These are phyloP conservation scores for Gardenia jasminoides DNA, from an alignment of 257 asterid species.

Conservation along the genomic window DNA sequence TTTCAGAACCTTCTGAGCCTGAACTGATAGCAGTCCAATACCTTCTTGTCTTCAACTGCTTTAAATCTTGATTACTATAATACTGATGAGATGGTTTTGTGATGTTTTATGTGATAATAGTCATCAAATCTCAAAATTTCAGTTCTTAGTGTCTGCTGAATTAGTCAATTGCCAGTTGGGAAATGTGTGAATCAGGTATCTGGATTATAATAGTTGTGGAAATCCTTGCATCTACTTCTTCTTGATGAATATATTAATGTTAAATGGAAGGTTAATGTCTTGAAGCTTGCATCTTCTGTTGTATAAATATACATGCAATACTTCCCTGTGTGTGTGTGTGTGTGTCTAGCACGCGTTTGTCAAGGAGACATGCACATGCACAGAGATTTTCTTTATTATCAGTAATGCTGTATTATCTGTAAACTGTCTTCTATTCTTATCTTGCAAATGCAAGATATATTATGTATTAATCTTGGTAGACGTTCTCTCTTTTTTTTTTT, in stretches of 20 bases:
- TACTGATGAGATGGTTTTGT: constrained; percentile 17
- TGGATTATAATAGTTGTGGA: constrained; percentile 20
- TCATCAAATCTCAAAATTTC: constrained; percentile 17
- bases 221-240: constrained; percentile 18
- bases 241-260: constrained; percentile 16
- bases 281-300: constrained; percentile 11
- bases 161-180: constrained; percentile 22
- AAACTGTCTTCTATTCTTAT: background rate
- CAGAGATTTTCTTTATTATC: background rate
- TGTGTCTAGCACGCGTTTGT: background rate
- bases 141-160: constrained; percentile 15
- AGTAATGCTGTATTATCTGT: constrained; percentile 8
- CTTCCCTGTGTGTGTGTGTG: too few relatives aligned
- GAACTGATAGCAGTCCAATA: background rate
- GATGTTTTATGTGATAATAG: background rate
- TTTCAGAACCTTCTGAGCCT: constrained; percentile 3
- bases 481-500: too few relatives aligned
- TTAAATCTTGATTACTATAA: background rate
- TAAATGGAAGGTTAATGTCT: constrained; percentile 11
- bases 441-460: background rate
- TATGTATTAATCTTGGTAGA: background rate
- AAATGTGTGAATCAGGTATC: constrained; percentile 26
- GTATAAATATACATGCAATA: constrained; percentile 14
- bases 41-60: background rate
- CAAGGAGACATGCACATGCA: background rate